Base-by-base conservation (phyloP, 2,329 filamentous ascomycete species). In the Thielaviopsis musarum region DNA sequence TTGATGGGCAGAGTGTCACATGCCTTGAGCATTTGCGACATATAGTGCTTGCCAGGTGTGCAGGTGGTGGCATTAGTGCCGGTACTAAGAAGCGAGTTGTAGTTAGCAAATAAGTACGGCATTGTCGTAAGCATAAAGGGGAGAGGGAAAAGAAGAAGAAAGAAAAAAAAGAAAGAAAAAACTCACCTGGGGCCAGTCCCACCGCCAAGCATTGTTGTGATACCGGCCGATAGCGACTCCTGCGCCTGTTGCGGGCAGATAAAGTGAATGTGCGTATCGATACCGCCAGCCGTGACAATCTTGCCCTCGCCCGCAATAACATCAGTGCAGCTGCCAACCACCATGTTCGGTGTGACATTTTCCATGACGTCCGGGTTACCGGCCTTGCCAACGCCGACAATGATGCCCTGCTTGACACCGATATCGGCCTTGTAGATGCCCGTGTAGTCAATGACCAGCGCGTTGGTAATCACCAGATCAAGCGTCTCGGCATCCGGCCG, bases 281-380 rank as follows among this genome's bases (percentile, higher is more conserved):
- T 82, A 0, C 87, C 91, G 64, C 91, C 91, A 1, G 90, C 87
- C 0, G 91, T 97, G 58, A 97, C 74, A 63, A 97, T 96, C 73
- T 88, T 88, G 65, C 87, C 83, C 72, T 97, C 91, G 15, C 83
- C 91, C 19, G 91, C 89, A 68, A 97, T 83, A 22, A 96, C 88
- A 74, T 97, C 91, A 0, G 91, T 97, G 65, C 87, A 88, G 63
- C 84, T 85, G 12, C 91, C 91, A 10, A 96, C 82, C 1, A 95
- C 74, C 83, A 97, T 82, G 59, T 83, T 78, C 0, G 82, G 76
- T 61, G 85, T 77, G 6, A 97, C 88, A 4, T 88, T 88, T 34
- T 93, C 85, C 91, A 96, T 96, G 54, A 95, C 82, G 71, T 97
- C 91, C n/a, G 91, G 91, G 67, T 96, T 97, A 21, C 91, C 91